Conservation (phyloP, 805 yeast species). For the Metschnikowia cubensis region DNA sequence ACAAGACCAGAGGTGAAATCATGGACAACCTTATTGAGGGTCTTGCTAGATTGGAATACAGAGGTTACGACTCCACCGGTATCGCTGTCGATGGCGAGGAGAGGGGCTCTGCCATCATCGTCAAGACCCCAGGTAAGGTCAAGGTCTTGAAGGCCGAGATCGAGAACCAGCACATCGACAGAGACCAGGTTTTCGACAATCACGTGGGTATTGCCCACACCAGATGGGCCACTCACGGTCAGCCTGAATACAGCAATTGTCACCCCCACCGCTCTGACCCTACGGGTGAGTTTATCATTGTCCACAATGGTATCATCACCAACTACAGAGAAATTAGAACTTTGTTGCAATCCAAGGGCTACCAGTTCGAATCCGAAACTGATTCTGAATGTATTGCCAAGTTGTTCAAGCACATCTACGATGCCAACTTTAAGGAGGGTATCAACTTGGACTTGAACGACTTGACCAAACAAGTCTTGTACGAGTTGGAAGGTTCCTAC, state of each 20-base stretch:
- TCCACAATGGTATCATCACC: constrained; percentile 97
- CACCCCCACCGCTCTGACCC: constrained; percentile 95
- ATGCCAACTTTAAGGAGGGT: constrained; percentile 67
- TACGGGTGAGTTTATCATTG: constrained; percentile 79
- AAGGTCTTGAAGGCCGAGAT: constrained; percentile 69
- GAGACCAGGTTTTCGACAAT: constrained; percentile 63
- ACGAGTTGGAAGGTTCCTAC: constrained; percentile 95
- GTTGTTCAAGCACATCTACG: constrained; percentile 86
- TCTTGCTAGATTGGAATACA: constrained; percentile 79
- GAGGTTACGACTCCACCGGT: constrained; percentile 98
- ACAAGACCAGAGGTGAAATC: constrained; percentile 88
- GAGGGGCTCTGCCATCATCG: constrained; percentile 63
- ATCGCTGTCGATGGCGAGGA: constrained; percentile 90
- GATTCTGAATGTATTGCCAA: constrained; percentile 98
- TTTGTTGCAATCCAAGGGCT: constrained; percentile 75
- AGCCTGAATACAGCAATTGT: constrained; percentile 79
- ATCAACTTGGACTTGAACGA: constrained; percentile 82
- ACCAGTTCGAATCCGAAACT: constrained; percentile 82
- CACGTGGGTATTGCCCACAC: constrained; percentile 99
- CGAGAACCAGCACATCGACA: constrained; percentile 46
- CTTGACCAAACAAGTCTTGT: constrained; percentile 85
- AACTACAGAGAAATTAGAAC: constrained; percentile 89
- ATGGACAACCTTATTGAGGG: constrained; percentile 86
- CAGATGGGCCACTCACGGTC: constrained; percentile 99
- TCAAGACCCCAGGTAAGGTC: constrained; percentile 91